Evolutionary conservation across 108 stramenopile genomes (phyloP), one percentile per base, ranked within the genome.

Genomic region (Conticribra guillardii): DNA sequence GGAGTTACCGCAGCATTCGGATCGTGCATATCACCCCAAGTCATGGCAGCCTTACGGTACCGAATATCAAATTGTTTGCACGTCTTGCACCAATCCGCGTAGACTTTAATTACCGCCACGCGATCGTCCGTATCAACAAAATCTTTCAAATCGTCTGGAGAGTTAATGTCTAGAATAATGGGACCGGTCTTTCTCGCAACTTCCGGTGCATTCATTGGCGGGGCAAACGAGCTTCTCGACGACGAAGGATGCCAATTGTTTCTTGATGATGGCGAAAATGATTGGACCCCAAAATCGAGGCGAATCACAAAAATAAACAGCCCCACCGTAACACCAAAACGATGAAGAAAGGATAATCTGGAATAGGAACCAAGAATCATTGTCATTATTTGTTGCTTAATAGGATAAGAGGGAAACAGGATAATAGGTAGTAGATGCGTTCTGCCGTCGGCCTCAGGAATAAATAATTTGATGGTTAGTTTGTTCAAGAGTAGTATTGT

Each of bases 61-160:
- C 69, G 67, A 0, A 70, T 22, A 48, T 69, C 80, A 32, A 81
- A 77, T 0, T 51, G 56, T 32, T 69, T 50, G 37, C 80, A 81
- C 26, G 75, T 77, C 59, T 77, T 81, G 30, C 80, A 81, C 80
- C 80, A 81, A n/a, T 37, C 45, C 17, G 80, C 80, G 29, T 71
- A 73, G 46, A 77, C 73, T 73, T 77, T 81, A 33, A 77, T 41
- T 11, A 41, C 37, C 33, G 37, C 5, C 27, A 18, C 27, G 2
- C 46, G 19, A 23, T 50, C 47, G 29, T 64, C 17, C 27, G 14
- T 29, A 37, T 27, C 64, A 16, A 64, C 46, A 4, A 64, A 64
- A 14, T 48, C 30, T n/a, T 32, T 64, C 0, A 64, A 64, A 29
- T 48, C 47, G 8, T 24, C 11, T 4, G 55, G 28, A 28, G 28